Evolutionary conservation across 2,329 filamentous ascomycete species (phyloP), one percentile per base, ranked within the genome.

Genomic region (Aspergillus quadricinctus): DNA sequence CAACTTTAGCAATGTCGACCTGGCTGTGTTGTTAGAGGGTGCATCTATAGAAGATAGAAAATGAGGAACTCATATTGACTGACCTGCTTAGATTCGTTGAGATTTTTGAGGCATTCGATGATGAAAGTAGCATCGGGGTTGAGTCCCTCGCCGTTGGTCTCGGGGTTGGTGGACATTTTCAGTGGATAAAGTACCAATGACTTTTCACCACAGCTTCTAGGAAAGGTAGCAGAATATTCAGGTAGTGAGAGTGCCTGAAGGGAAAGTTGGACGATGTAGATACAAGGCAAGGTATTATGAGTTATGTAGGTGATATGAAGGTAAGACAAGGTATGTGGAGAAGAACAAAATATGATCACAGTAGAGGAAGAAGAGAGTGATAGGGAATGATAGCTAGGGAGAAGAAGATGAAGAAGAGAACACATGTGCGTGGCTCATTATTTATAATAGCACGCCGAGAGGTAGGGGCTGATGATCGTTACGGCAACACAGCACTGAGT

Each of bases 1-100:
- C 67, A 11, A 71, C 67, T 1, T 59, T 60, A 17, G 31, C 37
- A 23, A 70, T 57, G 31, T 71, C 67, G 19, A 72, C 61, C 70
- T 71, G 46, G 3, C 19, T 0, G 43, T 17, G 37, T n/a, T 41
- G 27, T 57, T 27, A 48, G 53, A 35, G 28, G 35, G 9, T 31
- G 29, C 21, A 45, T 7, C 7, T 21, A 4, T 43, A 21, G 19
- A 9, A 19, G 8, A 48, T 11, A 17, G 9, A 2, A 7, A 19
- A 43, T 3, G 23, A 14, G 14, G n/a, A 50, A 29, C 21, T 21
- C 10, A 11, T 11, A 17, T 17, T 55, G 40, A 40, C 53, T 58
- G 63, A 52, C 63, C 57, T 53, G 53, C 49, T 28, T 64, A 53
- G 53, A 56, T 19, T 40, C 53, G 21, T 57, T 59, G 2, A 69